Conservation (phyloP, 768 basidiomycete species). For the Boletus vermiculosoides region DNA sequence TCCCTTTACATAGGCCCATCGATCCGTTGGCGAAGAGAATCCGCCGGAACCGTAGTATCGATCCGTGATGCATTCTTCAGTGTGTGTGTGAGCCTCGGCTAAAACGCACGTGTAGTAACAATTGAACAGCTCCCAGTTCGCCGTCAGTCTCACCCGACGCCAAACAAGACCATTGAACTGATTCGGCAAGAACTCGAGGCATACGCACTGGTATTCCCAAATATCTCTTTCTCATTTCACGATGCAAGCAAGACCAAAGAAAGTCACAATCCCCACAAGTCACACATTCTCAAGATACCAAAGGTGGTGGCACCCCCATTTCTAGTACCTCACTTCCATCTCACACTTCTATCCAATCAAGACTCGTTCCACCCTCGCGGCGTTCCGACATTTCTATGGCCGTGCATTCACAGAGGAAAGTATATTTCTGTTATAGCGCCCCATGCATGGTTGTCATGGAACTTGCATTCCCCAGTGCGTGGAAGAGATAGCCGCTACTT, state of each 20-base stretch:
- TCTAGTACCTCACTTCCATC: conserved; percentile 7
- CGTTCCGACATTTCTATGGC: conserved; percentile 77
- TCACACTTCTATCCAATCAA: conserved; percentile 35
- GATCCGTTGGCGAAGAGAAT: conserved; percentile 70
- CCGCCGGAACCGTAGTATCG: conserved; percentile 75
- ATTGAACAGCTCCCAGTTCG: conserved; percentile 71
- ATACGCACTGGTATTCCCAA: conserved; percentile 70
- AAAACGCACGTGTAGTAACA: conserved; percentile 4
- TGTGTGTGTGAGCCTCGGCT: conserved; percentile 41
- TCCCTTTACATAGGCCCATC: conserved; percentile 71
- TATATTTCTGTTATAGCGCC: conserved; percentile 12
- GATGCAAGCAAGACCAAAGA: conserved; percentile 44
- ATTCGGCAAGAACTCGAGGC: conserved; percentile 72
- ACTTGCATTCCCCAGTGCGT: conserved; percentile 50
- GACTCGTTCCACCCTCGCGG: conserved; percentile 61
- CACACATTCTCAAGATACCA: conserved; percentile 56
- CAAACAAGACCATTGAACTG: conserved; percentile 58
- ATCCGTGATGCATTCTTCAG: conserved; percentile 91
- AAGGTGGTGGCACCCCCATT: conserved; percentile 48
- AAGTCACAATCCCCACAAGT: conserved; percentile 34
- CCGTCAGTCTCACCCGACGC: conserved; percentile 63
- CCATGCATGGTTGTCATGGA: conserved; percentile 12
- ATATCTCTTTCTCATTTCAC: conserved; percentile 68
- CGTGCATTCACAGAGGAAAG: conserved; percentile 66
- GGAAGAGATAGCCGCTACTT: conserved; percentile 54